Percentiles rank a stretch among this genome's conserved stretches.
These are phyloP conservation scores for Ogataea populi-albae DNA, from an alignment of 805 yeast species.

Conservation along the genomic window DNA sequence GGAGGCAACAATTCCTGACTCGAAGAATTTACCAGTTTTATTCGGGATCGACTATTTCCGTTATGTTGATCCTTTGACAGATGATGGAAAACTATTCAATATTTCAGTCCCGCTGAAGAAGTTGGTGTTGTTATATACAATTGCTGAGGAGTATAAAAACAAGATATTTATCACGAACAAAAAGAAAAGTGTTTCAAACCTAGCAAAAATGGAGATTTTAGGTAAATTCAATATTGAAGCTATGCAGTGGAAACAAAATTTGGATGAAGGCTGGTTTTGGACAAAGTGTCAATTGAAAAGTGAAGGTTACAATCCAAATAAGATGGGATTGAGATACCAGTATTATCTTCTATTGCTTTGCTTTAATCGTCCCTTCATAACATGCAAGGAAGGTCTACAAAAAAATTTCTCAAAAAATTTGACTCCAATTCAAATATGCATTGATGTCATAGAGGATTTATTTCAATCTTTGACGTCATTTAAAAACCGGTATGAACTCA, in stretches of 20 bases:
- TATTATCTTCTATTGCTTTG: conserved; percentile 59
- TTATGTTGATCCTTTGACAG: conserved; percentile 27
- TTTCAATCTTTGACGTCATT: no score
- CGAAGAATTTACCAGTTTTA: conserved; percentile 57
- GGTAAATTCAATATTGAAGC: conserved; percentile 44
- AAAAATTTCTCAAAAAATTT: not conserved
- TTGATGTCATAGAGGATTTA: conserved; percentile 42
- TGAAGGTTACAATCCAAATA: conserved; percentile 49
- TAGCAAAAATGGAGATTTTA: conserved; percentile 13
- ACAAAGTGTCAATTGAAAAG: conserved; percentile 36
- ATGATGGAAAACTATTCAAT: conserved; percentile 25
- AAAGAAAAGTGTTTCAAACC: conserved; percentile 1
- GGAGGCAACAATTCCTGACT: conserved; percentile 59
- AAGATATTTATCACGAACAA: conserved; percentile 36
- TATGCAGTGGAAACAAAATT: conserved; percentile 44
- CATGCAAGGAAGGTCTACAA: conserved; percentile 16
- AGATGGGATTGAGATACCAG: conserved; percentile 50
- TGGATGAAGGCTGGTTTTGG: conserved; percentile 53
- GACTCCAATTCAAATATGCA: conserved; percentile 28
- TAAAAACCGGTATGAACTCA: no score
- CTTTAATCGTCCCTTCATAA: conserved; percentile 60
- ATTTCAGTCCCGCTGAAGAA: conserved; percentile 43
- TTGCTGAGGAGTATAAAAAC: conserved; percentile 43
- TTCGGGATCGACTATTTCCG: conserved; percentile 61
- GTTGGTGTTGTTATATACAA: conserved; percentile 40